Percentiles rank a stretch among this genome's conserved stretches.
Evolutionary conservation across 2,329 filamentous ascomycete genomes (phyloP).

Genomic region (Ascochyta lentis): DNA sequence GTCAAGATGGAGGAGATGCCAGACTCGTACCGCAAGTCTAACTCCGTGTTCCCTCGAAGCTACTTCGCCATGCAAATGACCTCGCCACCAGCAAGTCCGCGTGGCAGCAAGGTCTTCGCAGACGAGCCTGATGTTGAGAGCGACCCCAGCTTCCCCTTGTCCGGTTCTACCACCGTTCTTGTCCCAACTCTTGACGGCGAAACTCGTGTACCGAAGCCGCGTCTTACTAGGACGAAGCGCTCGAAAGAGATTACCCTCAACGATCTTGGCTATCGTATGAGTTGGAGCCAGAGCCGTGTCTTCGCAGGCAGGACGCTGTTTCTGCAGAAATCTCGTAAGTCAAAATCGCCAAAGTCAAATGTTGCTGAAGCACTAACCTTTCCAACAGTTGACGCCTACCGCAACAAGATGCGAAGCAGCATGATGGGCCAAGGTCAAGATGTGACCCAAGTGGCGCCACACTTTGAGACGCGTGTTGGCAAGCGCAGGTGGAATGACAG

Average conservation of each 20-base stretch:
- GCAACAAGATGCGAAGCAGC: slow-evolving; percentile 85
- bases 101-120: slow-evolving; percentile 76
- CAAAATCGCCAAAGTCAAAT: background rate
- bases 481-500: slow-evolving; percentile 69
- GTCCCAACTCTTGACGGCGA: slow-evolving; percentile 71
- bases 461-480: slow-evolving; percentile 87
- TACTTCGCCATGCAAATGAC: slow-evolving; percentile 96
- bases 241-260: slow-evolving; percentile 89
- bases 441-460: slow-evolving; percentile 73
- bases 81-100: slow-evolving; percentile 77
- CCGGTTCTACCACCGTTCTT: slow-evolving; percentile 56
- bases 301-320: slow-evolving; percentile 88
- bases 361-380: slow-evolving; percentile 30
- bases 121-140: slow-evolving; percentile 59
- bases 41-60: slow-evolving; percentile 87
- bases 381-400: slow-evolving; percentile 83
- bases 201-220: slow-evolving; percentile 75
- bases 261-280: slow-evolving; percentile 92
- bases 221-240: slow-evolving; percentile 72
- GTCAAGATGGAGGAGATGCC: slow-evolving; percentile 96
- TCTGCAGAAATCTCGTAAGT: slow-evolving; percentile 88
- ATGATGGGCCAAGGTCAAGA: slow-evolving; percentile 83
- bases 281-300: slow-evolving; percentile 92
- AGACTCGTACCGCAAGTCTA: slow-evolving; percentile 89
- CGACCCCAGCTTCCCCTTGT: slow-evolving; percentile 52